phyloP scores from a whole-genome alignment of 2,329 filamentous ascomycete genomes.

The Sphaerulina vaccinii region DNA sequence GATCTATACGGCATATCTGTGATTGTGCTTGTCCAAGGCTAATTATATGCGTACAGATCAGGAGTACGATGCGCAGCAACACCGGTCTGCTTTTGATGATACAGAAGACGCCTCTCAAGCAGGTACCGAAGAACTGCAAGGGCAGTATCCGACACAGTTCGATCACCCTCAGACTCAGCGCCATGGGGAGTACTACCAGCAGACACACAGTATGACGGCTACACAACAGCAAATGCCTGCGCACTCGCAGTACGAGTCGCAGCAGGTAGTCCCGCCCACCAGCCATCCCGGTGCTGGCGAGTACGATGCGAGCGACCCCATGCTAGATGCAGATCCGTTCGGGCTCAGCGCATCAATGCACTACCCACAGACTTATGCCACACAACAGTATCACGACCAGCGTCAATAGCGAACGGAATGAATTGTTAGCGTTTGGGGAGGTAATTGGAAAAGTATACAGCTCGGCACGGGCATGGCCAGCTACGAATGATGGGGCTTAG shows the following conservation, averaged over 20 bases:
- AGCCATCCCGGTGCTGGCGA: conserved; percentile 21
- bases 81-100: conserved; percentile 67
- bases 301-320: conserved; percentile 73
- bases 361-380: conserved; percentile 24
- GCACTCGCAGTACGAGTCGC: conserved; percentile 22
- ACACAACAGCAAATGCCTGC: conserved; percentile 16
- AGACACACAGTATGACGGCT: conserved; percentile 14
- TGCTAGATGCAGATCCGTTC: conserved; percentile 90
- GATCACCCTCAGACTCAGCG: conserved; percentile 24
- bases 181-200: conserved; percentile 32
- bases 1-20: conserved; percentile 54
- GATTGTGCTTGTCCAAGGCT: conserved; percentile 67
- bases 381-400: conserved; percentile 26
- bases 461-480: conserved; percentile 19
- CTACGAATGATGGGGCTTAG: conserved; percentile 19
- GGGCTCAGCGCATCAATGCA: conserved; percentile 86
- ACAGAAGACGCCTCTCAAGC: conserved; percentile 29
- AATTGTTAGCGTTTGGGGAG: conserved; percentile 1
- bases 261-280: conserved; percentile 25
- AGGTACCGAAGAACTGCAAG: conserved; percentile 28
- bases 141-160: conserved; percentile 31
- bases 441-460: conserved; percentile 14
- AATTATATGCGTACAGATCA: conserved; percentile 76
- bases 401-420: conserved; percentile 3
- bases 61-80: conserved; percentile 79